Base-by-base conservation (phyloP, 2,329 filamentous ascomycete genomes). In the Cytospora leucostoma region DNA sequence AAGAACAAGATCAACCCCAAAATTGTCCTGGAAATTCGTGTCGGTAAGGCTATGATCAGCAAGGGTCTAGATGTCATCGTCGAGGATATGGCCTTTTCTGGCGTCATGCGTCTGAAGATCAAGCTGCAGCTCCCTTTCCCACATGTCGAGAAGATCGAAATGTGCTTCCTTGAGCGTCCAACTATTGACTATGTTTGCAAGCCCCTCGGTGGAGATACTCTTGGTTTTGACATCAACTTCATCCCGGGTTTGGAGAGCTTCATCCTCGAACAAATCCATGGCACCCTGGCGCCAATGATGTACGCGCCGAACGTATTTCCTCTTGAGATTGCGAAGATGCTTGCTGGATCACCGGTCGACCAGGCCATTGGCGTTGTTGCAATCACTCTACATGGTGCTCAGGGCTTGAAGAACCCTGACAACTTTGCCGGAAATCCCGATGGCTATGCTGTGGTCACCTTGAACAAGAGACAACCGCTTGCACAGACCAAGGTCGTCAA, bases 161-260 rank as follows among this genome's bases (percentile, higher is more conserved):
- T 99, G 79, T 97, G 90, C 75, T 99, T 99, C 82, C 78, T 98
- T 64, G 93, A 93, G 68, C 87, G 88, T 37, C 95, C 95, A 2
- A 88, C 85, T 1, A 93, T 99, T 68, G 95, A 99, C 78, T 99
- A 98, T 73, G 93, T 96, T 63, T 97, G 95, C 83, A 99, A 99
- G 76, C 95, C 95, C 3, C 85, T 99, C 15, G 95, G 95, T 70
- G 96, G 96, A 65, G 95, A 99, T 66, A 93, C 85, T 3, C 92
- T 99, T 68, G 95, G 95, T 47, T 97, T 99, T 74, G 95, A 99
- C 72, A 98, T 99, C 82, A 98, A 97, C 79, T 97, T 99, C 77
- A 96, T 99, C 69, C 95, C 95, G 19, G 94, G 94, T 69, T 84
- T 99, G 32, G 93, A 98, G 75, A 85, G 76, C 62, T 99, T 99